Evolutionary conservation across 371 early-diverging fungal genomes (phyloP).

Genomic region (Lichtheimia corymbifera): DNA sequence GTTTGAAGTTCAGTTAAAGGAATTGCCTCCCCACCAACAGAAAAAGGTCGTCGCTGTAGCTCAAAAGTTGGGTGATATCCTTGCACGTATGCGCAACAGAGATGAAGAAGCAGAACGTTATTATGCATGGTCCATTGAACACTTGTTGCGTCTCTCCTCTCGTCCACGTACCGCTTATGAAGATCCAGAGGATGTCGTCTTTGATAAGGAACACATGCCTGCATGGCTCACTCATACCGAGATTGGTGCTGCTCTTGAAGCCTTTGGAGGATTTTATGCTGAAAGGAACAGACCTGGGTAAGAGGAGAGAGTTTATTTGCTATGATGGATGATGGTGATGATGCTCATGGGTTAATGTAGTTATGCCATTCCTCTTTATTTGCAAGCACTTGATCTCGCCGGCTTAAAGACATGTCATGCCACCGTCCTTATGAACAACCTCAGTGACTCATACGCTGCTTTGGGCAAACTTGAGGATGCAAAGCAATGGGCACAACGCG

Average conservation of each 20-base stretch:
- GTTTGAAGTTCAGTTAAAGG: constrained; percentile 12
- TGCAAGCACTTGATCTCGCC: constrained; percentile 53
- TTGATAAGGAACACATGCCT: constrained; percentile 61
- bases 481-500: constrained; percentile 60
- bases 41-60: constrained; percentile 58
- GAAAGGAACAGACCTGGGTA: constrained; percentile 53
- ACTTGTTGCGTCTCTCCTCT: constrained; percentile 38
- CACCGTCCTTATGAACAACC: constrained; percentile 59
- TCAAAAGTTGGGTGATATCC: constrained; percentile 64
- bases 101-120: constrained; percentile 63
- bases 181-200: constrained; percentile 31
- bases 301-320: background rate
- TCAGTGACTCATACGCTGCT: constrained; percentile 59
- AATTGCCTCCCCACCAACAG: constrained; percentile 26
- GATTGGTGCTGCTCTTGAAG: constrained; percentile 59
- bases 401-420: constrained; percentile 48
- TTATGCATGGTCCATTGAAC: constrained; percentile 66
- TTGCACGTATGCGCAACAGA: constrained; percentile 31
- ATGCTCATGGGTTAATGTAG: constrained; percentile 19
- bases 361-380: constrained; percentile 61
- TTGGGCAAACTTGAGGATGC: constrained; percentile 58
- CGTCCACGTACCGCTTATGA: constrained; percentile 32
- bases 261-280: constrained; percentile 60
- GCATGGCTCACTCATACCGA: constrained; percentile 62
- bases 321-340: background rate